These are phyloP conservation scores for Aspergillus fructus DNA, from an alignment of 2,329 filamentous ascomycete genomes.

Conservation along the genomic window DNA sequence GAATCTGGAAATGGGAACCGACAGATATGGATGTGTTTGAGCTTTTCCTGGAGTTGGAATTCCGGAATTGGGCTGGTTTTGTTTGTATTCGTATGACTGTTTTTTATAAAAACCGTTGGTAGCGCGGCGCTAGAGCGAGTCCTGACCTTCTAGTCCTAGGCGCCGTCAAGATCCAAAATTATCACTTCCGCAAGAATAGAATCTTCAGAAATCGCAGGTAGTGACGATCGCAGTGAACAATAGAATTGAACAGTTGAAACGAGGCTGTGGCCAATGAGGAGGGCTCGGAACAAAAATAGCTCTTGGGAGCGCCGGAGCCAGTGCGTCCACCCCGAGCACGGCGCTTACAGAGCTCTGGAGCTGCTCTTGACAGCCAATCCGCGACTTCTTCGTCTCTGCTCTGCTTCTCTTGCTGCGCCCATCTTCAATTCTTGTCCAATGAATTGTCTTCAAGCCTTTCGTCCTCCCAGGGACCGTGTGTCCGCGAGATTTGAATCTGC, in stretches of 20 bases:
- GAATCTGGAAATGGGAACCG: conserved; percentile 10
- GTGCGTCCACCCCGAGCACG: conserved; percentile 9
- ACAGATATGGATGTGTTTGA: conserved; percentile 5
- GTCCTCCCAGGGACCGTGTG: conserved; percentile 6
- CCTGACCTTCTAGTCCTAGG: not conserved
- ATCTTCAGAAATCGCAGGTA: not conserved
- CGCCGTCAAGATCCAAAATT: not conserved
- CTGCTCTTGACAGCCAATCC: conserved; percentile 15
- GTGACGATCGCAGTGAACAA: not conserved
- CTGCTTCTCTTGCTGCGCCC: conserved; percentile 12
- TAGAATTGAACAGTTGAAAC: conserved; percentile 3
- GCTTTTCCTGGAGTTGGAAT: not conserved
- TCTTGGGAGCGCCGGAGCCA: conserved; percentile 8
- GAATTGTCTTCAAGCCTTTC: not conserved
- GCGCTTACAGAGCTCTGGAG: conserved; percentile 18
- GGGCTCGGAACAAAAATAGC: conserved; percentile 1
- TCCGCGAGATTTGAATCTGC: conserved; percentile 18
- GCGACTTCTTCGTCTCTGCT: not conserved
- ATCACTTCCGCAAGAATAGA: not conserved
- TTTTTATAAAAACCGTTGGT: not conserved
- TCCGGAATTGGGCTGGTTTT: not conserved
- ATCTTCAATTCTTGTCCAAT: conserved; percentile 13
- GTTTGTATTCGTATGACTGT: not conserved
- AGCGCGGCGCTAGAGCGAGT: not conserved
- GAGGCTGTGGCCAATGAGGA: not conserved